Evolutionary conservation across 192 early-diverging fungal species (phyloP).

Genomic region (Mortierella alpina): DNA sequence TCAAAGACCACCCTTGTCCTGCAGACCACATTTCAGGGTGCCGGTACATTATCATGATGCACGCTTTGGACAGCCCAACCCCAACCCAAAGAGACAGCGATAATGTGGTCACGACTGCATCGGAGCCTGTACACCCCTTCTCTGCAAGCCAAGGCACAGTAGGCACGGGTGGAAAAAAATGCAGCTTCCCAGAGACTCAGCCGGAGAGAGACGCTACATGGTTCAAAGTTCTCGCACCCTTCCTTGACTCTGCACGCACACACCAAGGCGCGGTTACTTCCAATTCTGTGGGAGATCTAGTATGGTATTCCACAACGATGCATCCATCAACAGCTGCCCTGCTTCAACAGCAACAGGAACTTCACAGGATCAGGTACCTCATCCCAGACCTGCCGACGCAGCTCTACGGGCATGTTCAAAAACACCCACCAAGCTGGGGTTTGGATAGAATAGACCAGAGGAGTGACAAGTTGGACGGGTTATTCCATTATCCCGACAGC

Average conservation of each 20-base stretch:
- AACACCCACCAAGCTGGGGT: constrained; percentile 42
- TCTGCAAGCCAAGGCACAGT: background rate
- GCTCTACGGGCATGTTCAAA: constrained; percentile 37
- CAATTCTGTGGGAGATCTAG: constrained; percentile 13
- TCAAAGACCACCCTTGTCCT: constrained; percentile 7
- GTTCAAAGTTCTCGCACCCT: constrained; percentile 15
- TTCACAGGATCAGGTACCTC: constrained; percentile 33
- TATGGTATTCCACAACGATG: constrained; percentile 38
- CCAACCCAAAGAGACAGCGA: background rate
- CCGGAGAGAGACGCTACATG: constrained; percentile 6
- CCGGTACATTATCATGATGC: constrained; percentile 51
- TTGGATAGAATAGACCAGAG: constrained; percentile 48
- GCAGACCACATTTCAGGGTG: constrained; percentile 32
- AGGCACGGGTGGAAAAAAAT: background rate
- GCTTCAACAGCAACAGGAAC: constrained; percentile 16
- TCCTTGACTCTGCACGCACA: background rate
- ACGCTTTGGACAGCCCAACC: constrained; percentile 1
- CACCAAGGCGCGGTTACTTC: background rate
- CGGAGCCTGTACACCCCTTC: background rate
- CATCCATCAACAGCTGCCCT: constrained; percentile 18
- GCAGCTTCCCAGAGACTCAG: background rate
- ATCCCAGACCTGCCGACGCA: constrained; percentile 34
- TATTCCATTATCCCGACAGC: constrained; percentile 31
- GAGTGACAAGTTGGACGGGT: constrained; percentile 25
- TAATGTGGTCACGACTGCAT: constrained; percentile 2